These are phyloP conservation scores for Fusarium sp. DNA, from an alignment of 2,329 filamentous ascomycete genomes.

Conservation along the genomic window DNA sequence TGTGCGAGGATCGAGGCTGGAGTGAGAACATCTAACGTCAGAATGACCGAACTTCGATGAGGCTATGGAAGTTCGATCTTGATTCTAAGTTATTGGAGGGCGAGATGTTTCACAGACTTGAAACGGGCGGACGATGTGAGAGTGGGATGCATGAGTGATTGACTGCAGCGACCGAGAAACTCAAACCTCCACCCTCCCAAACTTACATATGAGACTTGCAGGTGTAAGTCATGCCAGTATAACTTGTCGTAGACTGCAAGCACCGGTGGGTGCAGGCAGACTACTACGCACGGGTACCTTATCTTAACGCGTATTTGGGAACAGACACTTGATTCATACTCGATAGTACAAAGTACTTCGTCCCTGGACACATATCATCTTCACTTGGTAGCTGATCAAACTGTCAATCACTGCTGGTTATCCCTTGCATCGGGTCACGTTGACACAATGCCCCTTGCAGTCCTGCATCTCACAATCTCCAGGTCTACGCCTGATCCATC, in stretches of 20 bases:
- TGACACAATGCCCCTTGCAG: slow-evolving; percentile 29
- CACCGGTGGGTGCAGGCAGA: slow-evolving; percentile 2
- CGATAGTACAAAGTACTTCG: background rate
- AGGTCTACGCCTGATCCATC: slow-evolving; percentile 17
- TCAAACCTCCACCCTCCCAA: slow-evolving; percentile 3
- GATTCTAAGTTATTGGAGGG: slow-evolving; percentile 23
- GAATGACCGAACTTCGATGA: slow-evolving; percentile 28
- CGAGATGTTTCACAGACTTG: slow-evolving; percentile 37
- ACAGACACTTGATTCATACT: slow-evolving; percentile 3
- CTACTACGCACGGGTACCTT: background rate
- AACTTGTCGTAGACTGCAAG: slow-evolving; percentile 18
- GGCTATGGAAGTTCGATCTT: slow-evolving; percentile 37
- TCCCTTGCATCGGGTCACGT: slow-evolving; percentile 42
- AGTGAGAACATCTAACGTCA: slow-evolving; percentile 27
- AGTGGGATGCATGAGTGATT: slow-evolving; percentile 13
- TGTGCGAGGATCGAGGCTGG: slow-evolving; percentile 20
- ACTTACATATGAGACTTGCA: slow-evolving; percentile 17
- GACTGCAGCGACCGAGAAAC: slow-evolving; percentile 13
- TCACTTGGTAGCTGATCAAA: slow-evolving; percentile 9
- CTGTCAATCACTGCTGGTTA: slow-evolving; percentile 13
- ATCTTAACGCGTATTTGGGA: background rate
- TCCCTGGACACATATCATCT: slow-evolving; percentile 1
- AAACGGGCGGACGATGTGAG: slow-evolving; percentile 15
- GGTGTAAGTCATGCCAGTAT: slow-evolving; percentile 6
- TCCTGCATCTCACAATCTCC: slow-evolving; percentile 34